Base-by-base conservation (phyloP, 1,284 basidiomycete species). In the Moesziomyces aphidis region DNA sequence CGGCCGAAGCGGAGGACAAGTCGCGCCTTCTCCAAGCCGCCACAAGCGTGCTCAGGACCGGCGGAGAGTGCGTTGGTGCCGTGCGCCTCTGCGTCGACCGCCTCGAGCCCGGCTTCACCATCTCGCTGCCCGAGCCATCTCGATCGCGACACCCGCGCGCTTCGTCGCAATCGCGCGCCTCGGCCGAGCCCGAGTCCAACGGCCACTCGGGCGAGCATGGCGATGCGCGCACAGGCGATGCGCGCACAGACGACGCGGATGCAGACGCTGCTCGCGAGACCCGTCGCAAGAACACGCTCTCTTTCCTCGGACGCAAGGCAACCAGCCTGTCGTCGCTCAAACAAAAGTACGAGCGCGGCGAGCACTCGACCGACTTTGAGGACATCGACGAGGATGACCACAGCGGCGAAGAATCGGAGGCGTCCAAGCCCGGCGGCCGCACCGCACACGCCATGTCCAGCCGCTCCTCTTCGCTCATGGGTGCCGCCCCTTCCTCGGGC, bases 1-100 rank as follows among this genome's bases (percentile, higher is more conserved):
- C 62, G 4, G 90, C 92, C 80, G 94, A 97, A 81, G 91, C 93
- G 50, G 91, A 92, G 81, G 94, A 88, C 65, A 87, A 93, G 85
- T 88, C 89, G 50, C 86, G 88, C 0, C 86, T 97, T 45, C 87
- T 97, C 67, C 89, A 90, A 55, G 90, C 91, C 13, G 94, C 95
- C 5, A 97, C 95, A 1, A 89, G 89, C 55, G 93, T 95, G 3
- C 87, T 96, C 67, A 92, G 93, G 77, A 75, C 80, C 4, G 80
- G 77, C 21, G 77, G 78, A 15, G 79, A 82, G 34, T 82, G 80
- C 36, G 77, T 81, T 2, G 73, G 76, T 51, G 78, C 77, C 4
- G 79, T 80, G 36, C 67, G 75, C 13, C 61, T 81, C 50, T 82
- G 77, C 55, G 62, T 82, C 28, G 69, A 73, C 50, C 64, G 73